Base-by-base conservation (phyloP, 192 early-diverging fungal species). In the Dimargaris cristalligena region DNA sequence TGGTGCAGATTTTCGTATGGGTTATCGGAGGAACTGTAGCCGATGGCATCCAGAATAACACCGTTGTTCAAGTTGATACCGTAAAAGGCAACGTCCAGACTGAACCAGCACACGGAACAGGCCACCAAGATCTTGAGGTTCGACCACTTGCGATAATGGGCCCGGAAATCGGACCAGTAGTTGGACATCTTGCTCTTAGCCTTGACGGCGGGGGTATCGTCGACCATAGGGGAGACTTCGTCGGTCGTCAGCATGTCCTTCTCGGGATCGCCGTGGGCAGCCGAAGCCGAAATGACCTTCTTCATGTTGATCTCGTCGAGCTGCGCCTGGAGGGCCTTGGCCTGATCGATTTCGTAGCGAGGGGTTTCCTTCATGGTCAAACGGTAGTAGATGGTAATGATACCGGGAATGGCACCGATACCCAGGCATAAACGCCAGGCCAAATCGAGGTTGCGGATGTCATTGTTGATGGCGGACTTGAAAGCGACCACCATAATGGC, bases 321-420 rank as follows among this genome's bases (percentile, higher is more conserved):
- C 38, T 69, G 41, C 22, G n/a, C 16, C 2, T 4, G 34, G 1
- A 22, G 34, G 8, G 56, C 23, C 9, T 35, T 20, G 34, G 35
- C 34, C 56, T 58, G 56, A 34, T 38, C 28, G 57, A 83, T 69
- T 11, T 70, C 71, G 75, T 83, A 97, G 63, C 91, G 87, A 18
- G 93, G 93, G 33, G 93, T 93, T 71, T 97, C 93, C 44, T 90
- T 88, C 61, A 94, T 92, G 52, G 89, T 92, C 44, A 90, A 54
- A 51, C 89, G 87, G 77, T 81, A 94, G 76, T 94, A 97, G 51
- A 97, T 77, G 20, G 94, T 86, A 49, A 73, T 66, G 2, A 92
- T 54, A 38, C 78, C 86, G 4, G 94, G 94, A 35, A 97, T 63
- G 58, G 80, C 80, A 60, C 91, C 90, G 62, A 92, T 71, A 59